Conservation (phyloP, 257 asterid species). For the Phtheirospermum japonicum region DNA sequence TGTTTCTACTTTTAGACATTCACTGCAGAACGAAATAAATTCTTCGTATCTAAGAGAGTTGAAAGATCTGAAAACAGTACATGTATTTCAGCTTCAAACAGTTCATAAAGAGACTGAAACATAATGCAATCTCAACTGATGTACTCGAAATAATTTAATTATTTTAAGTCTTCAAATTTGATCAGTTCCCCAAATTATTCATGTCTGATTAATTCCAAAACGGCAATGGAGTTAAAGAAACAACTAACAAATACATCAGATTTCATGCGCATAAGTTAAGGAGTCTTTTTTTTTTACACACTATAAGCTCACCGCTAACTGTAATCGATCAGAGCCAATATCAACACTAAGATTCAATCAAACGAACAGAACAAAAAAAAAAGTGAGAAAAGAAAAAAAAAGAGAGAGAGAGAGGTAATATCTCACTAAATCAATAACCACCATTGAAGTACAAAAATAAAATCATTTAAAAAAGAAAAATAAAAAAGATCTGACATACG, state of each 20-base stretch:
- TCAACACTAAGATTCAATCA: too few relatives aligned
- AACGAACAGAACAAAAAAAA: not conserved
- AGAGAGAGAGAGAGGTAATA: too few relatives aligned
- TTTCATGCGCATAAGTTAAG: not conserved
- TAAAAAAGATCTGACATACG: too few relatives aligned
- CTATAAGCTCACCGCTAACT: not conserved
- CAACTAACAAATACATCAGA: not conserved
- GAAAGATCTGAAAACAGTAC: not conserved
- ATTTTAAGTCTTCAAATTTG: not conserved
- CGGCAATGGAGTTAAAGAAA: not conserved
- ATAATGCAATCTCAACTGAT: too few relatives aligned
- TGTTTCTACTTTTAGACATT: too few relatives aligned
- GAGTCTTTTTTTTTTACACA: not conserved
- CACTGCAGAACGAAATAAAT: too few relatives aligned
- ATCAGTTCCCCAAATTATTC: not conserved
- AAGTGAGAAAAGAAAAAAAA: too few relatives aligned
- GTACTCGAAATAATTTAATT: too few relatives aligned
- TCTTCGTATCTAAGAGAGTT: too few relatives aligned
- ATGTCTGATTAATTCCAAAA: slow-evolving; percentile 1
- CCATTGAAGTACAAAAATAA: too few relatives aligned
- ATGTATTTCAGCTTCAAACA: not conserved
- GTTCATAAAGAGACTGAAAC: not conserved
- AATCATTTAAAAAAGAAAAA: too few relatives aligned
- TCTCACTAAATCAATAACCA: too few relatives aligned
- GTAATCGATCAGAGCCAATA: not conserved